Base-by-base conservation (phyloP, 2,329 filamentous ascomycete species). In the Exophiala aquamarina region DNA sequence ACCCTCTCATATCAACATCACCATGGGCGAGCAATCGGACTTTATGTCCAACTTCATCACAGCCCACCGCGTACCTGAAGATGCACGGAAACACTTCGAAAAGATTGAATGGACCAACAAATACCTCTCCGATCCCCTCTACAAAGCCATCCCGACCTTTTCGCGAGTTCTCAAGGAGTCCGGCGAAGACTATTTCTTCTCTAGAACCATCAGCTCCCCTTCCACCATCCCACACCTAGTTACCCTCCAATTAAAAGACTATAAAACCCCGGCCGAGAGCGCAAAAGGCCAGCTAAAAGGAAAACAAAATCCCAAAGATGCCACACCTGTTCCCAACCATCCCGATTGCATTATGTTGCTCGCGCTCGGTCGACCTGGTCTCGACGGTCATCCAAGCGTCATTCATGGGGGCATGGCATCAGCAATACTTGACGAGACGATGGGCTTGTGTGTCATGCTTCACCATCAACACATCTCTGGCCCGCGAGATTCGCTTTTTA, bases 171-270 rank as follows among this genome's bases (percentile, higher is more conserved):
- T 61, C 52, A 73, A 73, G 50, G 50, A 59, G 26, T 63, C 63
- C 8, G 69, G 70, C 36, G 71, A 73, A 62, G 70, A 74, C 46
- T 64, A 64, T 42, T 73, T 66, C 60, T 68, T 73, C 46, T 61
- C 65, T 7, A 54, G 59, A 21, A 72, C 70, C 1, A 55, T 73
- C 26, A 64, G 57, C 28, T 69, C 69, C 6, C 38, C 61, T 0
- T 52, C 55, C 11, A 71, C 70, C 18, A 70, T 73, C 41, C 70
- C 70, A 2, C 64, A 70, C 42, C 55, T 66, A 21, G 56, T 70
- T 15, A 71, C 67, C 2, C 61, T 73, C 2, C 65, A 66, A 49
- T 61, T 64, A 14, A 59, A 61, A 31, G 48, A 64, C 5, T 58
- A 66, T 17, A 35, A 44, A n/a, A 38, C 37, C 11, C 33, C 41